Evolutionary conservation across 2,329 filamentous ascomycete species (phyloP).

Genomic region (Biscogniauxia sp.): DNA sequence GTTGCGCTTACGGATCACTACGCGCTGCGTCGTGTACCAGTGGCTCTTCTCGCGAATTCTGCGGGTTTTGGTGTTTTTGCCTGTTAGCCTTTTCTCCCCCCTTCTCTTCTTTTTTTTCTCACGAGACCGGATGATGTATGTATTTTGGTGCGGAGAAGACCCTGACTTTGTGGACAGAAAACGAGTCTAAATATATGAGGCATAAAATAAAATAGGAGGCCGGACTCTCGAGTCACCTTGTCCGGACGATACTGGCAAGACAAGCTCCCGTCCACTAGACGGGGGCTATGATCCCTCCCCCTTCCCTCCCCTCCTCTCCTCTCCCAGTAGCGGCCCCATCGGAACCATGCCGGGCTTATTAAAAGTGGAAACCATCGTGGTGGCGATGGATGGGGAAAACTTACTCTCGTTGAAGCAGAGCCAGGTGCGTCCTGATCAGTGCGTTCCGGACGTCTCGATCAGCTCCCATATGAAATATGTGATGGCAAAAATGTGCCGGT

Average conservation of each 20-base stretch:
- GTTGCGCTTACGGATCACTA: slow-evolving; percentile 27
- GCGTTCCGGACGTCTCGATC: slow-evolving; percentile 41
- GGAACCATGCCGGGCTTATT: slow-evolving; percentile 1
- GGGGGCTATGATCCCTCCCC: neutral
- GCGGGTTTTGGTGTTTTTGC: slow-evolving; percentile 1
- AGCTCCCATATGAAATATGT: slow-evolving; percentile 30
- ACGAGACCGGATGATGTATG: neutral
- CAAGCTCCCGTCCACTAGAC: neutral
- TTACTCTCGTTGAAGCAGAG: slow-evolving; percentile 46
- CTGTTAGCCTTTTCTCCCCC: neutral
- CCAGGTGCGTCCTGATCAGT: slow-evolving; percentile 47
- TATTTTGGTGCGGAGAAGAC: too few species aligned
- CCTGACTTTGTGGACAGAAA: too few species aligned
- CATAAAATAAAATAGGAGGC: too few species aligned
- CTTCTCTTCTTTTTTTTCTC: neutral
- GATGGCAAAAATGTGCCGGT: neutral
- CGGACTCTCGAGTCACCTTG: neutral
- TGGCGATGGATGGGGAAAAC: slow-evolving; percentile 22
- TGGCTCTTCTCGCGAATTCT: slow-evolving; percentile 29
- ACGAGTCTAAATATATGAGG: too few species aligned
- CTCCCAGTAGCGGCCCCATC: too few species aligned
- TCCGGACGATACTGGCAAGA: neutral
- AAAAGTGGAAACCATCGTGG: slow-evolving; percentile 1
- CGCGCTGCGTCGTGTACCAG: slow-evolving; percentile 29
- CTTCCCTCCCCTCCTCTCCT: neutral